Evolutionary conservation across 2,329 filamentous ascomycete genomes (phyloP).

Genomic region (Xylariaceae sp.): DNA sequence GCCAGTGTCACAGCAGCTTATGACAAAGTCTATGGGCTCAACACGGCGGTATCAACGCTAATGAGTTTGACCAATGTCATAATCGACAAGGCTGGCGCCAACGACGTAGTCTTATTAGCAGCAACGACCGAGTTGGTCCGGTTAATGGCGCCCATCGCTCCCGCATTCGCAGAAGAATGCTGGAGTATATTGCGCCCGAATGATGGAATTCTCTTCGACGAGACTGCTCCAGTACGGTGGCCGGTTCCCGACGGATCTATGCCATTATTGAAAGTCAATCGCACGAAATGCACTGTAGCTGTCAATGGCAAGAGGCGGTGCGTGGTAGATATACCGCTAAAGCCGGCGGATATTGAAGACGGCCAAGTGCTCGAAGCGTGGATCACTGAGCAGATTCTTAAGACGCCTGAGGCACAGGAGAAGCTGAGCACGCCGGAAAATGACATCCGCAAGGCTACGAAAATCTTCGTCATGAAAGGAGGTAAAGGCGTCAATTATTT

Average conservation of each 20-base stretch:
- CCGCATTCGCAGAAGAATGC: constrained; percentile 81
- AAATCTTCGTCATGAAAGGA: constrained; percentile 52
- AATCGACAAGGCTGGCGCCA: constrained; percentile 52
- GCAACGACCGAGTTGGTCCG: constrained; percentile 66
- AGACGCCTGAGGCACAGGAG: constrained; percentile 64
- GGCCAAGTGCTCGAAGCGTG: constrained; percentile 57
- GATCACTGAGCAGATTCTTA: constrained; percentile 66
- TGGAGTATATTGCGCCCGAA: constrained; percentile 66
- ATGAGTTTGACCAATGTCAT: constrained; percentile 81
- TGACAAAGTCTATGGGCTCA: constrained; percentile 75
- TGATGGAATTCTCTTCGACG: constrained; percentile 49
- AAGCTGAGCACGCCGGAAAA: constrained; percentile 58
- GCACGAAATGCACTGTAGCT: constrained; percentile 70
- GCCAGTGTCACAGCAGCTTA: constrained; percentile 71
- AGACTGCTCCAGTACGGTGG: constrained; percentile 57
- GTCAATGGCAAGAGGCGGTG: constrained; percentile 81
- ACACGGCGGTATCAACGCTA: constrained; percentile 83
- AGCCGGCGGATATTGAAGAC: constrained; percentile 49
- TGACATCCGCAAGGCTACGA: constrained; percentile 47
- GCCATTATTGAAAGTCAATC: constrained; percentile 56
- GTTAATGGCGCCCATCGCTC: constrained; percentile 80
- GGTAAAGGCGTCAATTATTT: constrained; percentile 81
- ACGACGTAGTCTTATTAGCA: constrained; percentile 53
- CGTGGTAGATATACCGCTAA: constrained; percentile 67
- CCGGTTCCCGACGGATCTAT: constrained; percentile 61